A percentile compares a stretch with the other conserved stretches of the same genome.
Conservation (phyloP, 768 basidiomycete genomes). For the Clitopilus passeckerianus region DNA sequence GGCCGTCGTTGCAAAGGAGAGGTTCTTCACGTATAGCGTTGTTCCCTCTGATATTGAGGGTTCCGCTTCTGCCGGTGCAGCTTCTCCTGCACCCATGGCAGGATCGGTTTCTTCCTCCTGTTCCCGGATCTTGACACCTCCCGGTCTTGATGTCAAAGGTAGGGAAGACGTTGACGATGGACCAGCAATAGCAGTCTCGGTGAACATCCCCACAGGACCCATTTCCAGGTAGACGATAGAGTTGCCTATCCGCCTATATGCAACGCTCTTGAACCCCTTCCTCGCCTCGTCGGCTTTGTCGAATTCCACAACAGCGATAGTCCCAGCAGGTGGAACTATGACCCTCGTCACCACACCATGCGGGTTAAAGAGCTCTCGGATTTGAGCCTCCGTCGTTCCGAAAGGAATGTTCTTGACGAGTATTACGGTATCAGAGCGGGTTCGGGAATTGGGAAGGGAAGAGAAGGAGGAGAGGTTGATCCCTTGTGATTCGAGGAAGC, state of each 20-base stretch:
- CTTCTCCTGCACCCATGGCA: constrained; percentile 7
- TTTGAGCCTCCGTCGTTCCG: constrained; percentile 69
- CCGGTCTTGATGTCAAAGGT: constrained; percentile 7
- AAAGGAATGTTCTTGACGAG: constrained; percentile 97
- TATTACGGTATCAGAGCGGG: constrained; percentile 73
- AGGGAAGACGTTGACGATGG: constrained; percentile 11
- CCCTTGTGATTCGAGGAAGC: constrained; percentile 78
- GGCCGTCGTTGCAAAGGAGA: constrained; percentile 87
- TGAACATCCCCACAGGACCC: constrained; percentile 83
- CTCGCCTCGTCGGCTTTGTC: constrained; percentile 64
- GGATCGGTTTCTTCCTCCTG: constrained; percentile 23
- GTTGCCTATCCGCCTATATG: constrained; percentile 85
- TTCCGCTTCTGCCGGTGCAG: constrained; percentile 30
- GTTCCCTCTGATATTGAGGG: constrained; percentile 56
- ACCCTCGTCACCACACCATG: constrained; percentile 71
- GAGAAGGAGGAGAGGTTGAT: constrained; percentile 34
- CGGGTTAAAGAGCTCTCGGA: constrained; percentile 74
- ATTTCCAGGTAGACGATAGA: constrained; percentile 91
- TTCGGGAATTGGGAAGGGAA: neutral
- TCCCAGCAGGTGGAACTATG: constrained; percentile 87
- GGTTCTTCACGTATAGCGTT: constrained; percentile 92
- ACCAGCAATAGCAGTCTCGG: constrained; percentile 20
- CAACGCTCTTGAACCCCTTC: constrained; percentile 75
- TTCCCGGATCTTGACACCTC: constrained; percentile 38
- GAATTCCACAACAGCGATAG: constrained; percentile 89